Conservation (phyloP, 108 stramenopile genomes). For the Bacterosira constricta region DNA sequence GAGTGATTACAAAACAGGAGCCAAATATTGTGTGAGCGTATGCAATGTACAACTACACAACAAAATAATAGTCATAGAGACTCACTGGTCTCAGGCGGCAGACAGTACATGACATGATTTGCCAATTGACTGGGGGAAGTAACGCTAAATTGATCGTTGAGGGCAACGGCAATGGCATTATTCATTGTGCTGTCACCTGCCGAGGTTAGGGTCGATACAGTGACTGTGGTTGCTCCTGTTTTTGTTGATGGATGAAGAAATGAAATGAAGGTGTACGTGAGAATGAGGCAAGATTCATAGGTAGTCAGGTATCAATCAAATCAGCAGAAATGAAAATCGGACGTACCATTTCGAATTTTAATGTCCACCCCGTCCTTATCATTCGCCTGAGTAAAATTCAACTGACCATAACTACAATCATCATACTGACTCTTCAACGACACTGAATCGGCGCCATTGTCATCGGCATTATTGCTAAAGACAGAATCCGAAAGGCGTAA, state of each 20-base stretch:
- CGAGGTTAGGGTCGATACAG: too few species aligned
- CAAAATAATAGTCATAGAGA: too few species aligned
- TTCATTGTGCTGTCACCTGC: background rate
- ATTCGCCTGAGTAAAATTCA: background rate
- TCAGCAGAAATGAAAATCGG: background rate
- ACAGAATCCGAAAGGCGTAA: conserved; percentile 14
- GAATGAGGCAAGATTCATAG: background rate
- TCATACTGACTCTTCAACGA: conserved; percentile 14
- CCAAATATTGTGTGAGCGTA: too few species aligned
- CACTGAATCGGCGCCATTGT: background rate
- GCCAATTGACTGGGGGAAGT: conserved; percentile 25
- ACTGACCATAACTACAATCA: conserved; percentile 32
- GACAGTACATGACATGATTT: conserved; percentile 66
- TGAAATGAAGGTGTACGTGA: background rate
- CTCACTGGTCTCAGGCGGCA: conserved; percentile 58
- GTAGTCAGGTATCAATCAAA: background rate
- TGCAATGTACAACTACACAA: too few species aligned
- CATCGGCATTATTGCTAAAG: conserved; percentile 24
- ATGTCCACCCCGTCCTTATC: background rate
- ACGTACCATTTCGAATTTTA: background rate
- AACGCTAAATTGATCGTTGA: conserved; percentile 24
- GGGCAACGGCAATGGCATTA: background rate
- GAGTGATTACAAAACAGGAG: too few species aligned
- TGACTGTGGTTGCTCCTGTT: background rate
- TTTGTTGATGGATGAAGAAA: background rate